These are phyloP conservation scores for Botrytis fragariae DNA, from an alignment of 2,329 filamentous ascomycete genomes.

Conservation along the genomic window DNA sequence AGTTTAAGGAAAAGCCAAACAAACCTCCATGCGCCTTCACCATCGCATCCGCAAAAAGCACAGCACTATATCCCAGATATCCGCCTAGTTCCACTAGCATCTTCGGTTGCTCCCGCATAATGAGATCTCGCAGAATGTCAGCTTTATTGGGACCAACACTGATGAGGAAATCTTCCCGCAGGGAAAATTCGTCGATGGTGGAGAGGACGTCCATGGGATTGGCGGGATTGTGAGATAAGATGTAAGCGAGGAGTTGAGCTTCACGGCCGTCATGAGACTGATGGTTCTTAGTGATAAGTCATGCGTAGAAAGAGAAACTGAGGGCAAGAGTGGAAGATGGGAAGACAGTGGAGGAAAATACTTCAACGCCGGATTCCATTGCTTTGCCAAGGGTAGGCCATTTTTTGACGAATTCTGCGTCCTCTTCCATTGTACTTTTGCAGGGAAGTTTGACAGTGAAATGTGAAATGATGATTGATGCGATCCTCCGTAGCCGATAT, in stretches of 20 bases:
- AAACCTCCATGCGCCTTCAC: slow-evolving; percentile 35
- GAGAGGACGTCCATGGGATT: slow-evolving; percentile 61
- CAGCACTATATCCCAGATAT: slow-evolving; percentile 78
- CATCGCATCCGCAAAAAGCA: slow-evolving; percentile 68
- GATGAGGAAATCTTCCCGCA: slow-evolving; percentile 68
- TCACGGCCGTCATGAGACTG: slow-evolving; percentile 68
- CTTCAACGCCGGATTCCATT: background rate
- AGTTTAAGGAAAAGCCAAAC: background rate
- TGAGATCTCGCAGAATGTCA: slow-evolving; percentile 63
- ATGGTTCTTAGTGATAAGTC: no score
- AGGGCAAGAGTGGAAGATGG: background rate
- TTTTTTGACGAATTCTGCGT: background rate
- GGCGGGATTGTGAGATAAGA: slow-evolving; percentile 60
- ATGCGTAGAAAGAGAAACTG: background rate
- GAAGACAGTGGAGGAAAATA: background rate
- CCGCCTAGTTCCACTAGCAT: slow-evolving; percentile 74
- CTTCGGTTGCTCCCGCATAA: slow-evolving; percentile 62
- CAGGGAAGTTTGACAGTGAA: accelerated
- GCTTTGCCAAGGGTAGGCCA: background rate
- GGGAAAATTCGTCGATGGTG: slow-evolving; percentile 66
- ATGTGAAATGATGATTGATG: background rate
- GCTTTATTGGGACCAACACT: slow-evolving; percentile 74
- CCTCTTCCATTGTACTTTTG: background rate
- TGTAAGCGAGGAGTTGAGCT: slow-evolving; percentile 65
- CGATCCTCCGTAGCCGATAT: no score